Evolutionary conservation across 2,329 filamentous ascomycete species (phyloP).

Genomic region (Calonectria ilicicola): DNA sequence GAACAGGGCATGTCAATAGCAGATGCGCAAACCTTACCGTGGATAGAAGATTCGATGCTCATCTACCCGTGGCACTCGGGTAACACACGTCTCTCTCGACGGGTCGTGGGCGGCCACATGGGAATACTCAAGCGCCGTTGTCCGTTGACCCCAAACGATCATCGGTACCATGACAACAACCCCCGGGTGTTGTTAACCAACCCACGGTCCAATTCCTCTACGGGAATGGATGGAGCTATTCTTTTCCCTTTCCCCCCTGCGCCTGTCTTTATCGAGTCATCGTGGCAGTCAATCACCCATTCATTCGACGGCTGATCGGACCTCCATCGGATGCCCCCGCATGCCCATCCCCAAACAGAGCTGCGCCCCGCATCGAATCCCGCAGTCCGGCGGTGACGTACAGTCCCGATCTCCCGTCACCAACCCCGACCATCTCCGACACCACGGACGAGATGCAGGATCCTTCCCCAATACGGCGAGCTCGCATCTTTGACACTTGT

Average conservation of each 20-base stretch:
- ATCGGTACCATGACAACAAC: neutral
- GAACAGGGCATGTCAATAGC: neutral
- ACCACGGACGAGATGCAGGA: conserved; percentile 5
- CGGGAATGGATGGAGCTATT: neutral
- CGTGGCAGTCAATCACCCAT: conserved; percentile 12
- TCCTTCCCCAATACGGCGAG: neutral
- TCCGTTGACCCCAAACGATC: conserved; percentile 15
- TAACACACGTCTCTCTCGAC: neutral
- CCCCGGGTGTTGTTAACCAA: conserved; percentile 17
- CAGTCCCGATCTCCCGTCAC: neutral
- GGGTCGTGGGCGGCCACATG: conserved; percentile 1
- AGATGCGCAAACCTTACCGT: neutral
- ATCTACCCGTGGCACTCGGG: conserved; percentile 5
- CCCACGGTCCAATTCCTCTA: neutral
- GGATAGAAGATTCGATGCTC: neutral
- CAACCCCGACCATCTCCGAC: conserved; percentile 1
- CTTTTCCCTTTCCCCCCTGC: conserved; percentile 1
- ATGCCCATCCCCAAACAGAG: neutral
- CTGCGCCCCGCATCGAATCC: conserved; percentile 11
- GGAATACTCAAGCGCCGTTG: conserved; percentile 16
- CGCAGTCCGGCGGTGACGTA: conserved; percentile 11
- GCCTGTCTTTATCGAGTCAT: conserved; percentile 3
- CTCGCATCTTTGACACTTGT: neutral
- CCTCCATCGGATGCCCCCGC: conserved; percentile 11
- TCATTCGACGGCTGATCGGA: conserved; percentile 17